These are phyloP conservation scores for Prosopis cineraria DNA, from an alignment of 306 rosid genomes.

Conservation along the genomic window DNA sequence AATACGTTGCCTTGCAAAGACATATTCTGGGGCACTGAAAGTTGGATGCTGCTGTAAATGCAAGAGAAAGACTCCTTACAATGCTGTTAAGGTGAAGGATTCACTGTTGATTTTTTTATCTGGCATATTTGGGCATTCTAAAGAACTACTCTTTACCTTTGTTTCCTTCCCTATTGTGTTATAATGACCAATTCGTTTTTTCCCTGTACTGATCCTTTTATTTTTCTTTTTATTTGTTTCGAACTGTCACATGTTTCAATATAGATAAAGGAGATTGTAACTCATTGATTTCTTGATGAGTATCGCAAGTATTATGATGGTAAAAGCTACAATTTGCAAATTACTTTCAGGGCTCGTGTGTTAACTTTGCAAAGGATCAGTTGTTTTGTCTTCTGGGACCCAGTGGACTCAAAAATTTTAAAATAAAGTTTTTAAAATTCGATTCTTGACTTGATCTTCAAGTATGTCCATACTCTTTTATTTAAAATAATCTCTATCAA, in stretches of 20 bases:
- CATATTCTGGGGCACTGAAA: slow-evolving; percentile 61
- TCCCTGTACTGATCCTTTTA: neutral
- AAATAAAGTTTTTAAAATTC: no score
- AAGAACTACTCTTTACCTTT: slow-evolving; percentile 3
- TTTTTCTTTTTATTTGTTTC: neutral
- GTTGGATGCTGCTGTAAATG: slow-evolving; percentile 61
- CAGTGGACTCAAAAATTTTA: no score
- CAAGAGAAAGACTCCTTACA: slow-evolving; percentile 55
- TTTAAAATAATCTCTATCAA: no score
- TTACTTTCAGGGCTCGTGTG: slow-evolving; percentile 75
- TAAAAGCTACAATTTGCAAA: slow-evolving; percentile 30
- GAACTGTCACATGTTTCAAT: slow-evolving; percentile 10
- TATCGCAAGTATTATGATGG: neutral
- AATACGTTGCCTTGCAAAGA: slow-evolving; percentile 76
- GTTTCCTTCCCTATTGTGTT: no score
- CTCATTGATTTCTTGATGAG: neutral
- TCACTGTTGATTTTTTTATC: slow-evolving; percentile 25
- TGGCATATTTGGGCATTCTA: slow-evolving; percentile 16
- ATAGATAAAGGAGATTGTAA: neutral
- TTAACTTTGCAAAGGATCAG: slow-evolving; percentile 81
- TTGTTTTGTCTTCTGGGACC: slow-evolving; percentile 94
- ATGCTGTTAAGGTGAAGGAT: slow-evolving; percentile 76
- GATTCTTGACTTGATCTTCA: no score
- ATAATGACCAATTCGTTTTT: slow-evolving; percentile 4
- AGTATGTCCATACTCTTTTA: no score